Conservation (phyloP, 768 basidiomycete genomes). For the Leucogyrophana mollusca region DNA sequence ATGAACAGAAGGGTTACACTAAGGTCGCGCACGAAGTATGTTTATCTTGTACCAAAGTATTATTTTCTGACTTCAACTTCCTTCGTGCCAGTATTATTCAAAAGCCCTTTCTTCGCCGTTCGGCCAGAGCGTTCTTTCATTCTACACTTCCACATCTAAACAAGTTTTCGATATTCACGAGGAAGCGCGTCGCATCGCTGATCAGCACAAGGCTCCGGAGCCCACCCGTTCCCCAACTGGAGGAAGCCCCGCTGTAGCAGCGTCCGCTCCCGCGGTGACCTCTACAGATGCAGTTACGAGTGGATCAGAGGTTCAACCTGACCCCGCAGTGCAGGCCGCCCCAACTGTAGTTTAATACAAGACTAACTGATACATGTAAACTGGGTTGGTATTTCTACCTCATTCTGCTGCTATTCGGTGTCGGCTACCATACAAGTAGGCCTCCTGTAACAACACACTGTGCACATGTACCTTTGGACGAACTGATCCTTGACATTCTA, state of each 20-base stretch:
- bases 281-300: background rate
- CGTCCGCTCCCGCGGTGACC: slow-evolving; percentile 9
- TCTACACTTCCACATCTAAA: slow-evolving; percentile 89
- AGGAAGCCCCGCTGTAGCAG: slow-evolving; percentile 13
- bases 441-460: too few species aligned
- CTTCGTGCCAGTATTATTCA: slow-evolving; percentile 62
- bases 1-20: slow-evolving; percentile 77
- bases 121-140: slow-evolving; percentile 72
- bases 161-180: slow-evolving; percentile 91
- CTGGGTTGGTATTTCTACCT: too few species aligned
- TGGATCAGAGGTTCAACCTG: slow-evolving; percentile 8
- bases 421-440: too few species aligned
- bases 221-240: background rate
- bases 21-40: slow-evolving; percentile 68
- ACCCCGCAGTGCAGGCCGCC: slow-evolving; percentile 8
- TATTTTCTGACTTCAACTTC: background rate
- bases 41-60: slow-evolving; percentile 1
- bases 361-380: too few species aligned
- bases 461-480: too few species aligned
- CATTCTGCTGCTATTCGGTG: too few species aligned
- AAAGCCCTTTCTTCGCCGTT: slow-evolving; percentile 73
- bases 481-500: too few species aligned
- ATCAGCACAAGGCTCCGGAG: slow-evolving; percentile 46
- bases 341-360: background rate
- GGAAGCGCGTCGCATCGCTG: slow-evolving; percentile 82